These are phyloP conservation scores for Umbelopsis vinacea DNA, from an alignment of 192 early-diverging fungal species.

Conservation along the genomic window DNA sequence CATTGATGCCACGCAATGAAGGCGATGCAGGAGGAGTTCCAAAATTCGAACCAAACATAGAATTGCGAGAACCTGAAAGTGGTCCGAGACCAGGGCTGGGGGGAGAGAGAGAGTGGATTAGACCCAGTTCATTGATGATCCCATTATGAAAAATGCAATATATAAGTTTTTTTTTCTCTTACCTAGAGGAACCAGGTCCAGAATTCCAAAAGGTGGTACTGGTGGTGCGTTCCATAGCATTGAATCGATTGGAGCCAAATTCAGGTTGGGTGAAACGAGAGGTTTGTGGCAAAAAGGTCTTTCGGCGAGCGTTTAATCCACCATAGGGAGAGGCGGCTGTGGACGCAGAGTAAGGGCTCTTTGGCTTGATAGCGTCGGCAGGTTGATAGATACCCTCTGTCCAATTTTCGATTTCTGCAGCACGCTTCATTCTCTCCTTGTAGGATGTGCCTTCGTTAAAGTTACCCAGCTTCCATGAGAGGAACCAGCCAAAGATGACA, in stretches of 20 bases:
- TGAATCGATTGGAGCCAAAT: constrained; percentile 22
- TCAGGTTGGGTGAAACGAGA: constrained; percentile 27
- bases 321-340: constrained; percentile 1
- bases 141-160: too few species aligned
- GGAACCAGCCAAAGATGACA: constrained; percentile 82
- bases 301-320: constrained; percentile 18
- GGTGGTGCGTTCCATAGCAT: constrained; percentile 16
- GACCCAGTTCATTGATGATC: neutral
- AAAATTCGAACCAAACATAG: constrained; percentile 12
- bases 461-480: constrained; percentile 78
- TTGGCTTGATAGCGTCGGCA: constrained; percentile 20
- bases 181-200: neutral
- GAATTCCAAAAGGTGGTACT: constrained; percentile 23
- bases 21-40: constrained; percentile 8
- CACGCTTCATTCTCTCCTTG: constrained; percentile 69
- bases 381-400: constrained; percentile 68
- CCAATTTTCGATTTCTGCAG: constrained; percentile 77
- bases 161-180: too few species aligned
- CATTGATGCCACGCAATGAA: neutral
- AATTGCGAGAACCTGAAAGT: constrained; percentile 12
- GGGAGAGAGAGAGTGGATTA: neutral
- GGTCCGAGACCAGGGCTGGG: neutral
- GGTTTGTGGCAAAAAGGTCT: constrained; percentile 31
- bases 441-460: constrained; percentile 67
- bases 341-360: neutral